phyloP scores from a whole-genome alignment of 495 filamentous ascomycete species.

The Aspergillus ostianus region DNA sequence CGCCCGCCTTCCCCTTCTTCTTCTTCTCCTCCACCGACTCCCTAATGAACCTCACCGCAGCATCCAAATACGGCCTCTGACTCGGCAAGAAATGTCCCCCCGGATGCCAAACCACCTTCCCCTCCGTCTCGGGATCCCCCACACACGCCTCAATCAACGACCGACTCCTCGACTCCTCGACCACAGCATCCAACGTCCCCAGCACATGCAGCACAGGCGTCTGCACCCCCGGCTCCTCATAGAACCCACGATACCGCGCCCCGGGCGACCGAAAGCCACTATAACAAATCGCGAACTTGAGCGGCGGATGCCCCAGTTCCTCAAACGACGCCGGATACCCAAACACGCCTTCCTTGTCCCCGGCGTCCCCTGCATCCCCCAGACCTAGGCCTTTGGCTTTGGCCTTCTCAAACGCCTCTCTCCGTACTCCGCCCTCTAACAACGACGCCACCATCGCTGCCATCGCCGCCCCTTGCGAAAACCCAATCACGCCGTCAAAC shows the following conservation, averaged over 20 bases:
- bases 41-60: conserved; percentile 70
- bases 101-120: conserved; percentile 75
- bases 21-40: conserved; percentile 47
- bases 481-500: conserved; percentile 73
- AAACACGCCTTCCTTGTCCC: conserved; percentile 30
- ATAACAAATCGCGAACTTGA: conserved; percentile 81
- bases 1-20: conserved; percentile 36
- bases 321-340: conserved; percentile 53
- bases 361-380: conserved; percentile 12
- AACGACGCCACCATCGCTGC: conserved; percentile 64
- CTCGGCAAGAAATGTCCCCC: conserved; percentile 92
- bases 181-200: conserved; percentile 83
- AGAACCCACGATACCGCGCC: conserved; percentile 63
- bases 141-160: conserved; percentile 66
- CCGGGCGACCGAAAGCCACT: conserved; percentile 73
- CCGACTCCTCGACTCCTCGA: conserved; percentile 69
- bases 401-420: conserved; percentile 43
- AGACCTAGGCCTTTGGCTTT: conserved; percentile 1
- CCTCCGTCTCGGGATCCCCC: conserved; percentile 49
- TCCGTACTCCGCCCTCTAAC: conserved; percentile 56
- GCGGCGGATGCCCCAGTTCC: conserved; percentile 45
- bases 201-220: conserved; percentile 83
- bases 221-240: conserved; percentile 63
- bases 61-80: conserved; percentile 73
- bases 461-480: conserved; percentile 67